A percentile compares a stretch with the other conserved stretches of the same genome.
phyloP scores from a whole-genome alignment of 345 rosid species.

The Syzygium aqueum region DNA sequence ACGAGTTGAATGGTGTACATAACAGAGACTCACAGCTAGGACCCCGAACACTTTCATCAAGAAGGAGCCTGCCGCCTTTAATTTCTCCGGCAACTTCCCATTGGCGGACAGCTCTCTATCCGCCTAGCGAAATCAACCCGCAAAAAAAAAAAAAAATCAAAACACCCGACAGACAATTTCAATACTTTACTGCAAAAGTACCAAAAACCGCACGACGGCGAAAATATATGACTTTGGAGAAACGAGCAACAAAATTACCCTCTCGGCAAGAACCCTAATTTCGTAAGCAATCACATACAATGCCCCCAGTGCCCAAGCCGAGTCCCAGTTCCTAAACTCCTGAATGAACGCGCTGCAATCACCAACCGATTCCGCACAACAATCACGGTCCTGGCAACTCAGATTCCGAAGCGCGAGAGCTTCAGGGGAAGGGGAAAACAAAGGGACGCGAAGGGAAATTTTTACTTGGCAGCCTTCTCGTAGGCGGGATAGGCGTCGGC shows the following conservation, averaged over 20 bases:
- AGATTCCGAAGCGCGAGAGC: not conserved
- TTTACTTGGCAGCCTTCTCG: conserved; percentile 80
- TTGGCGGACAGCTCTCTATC: conserved; percentile 66
- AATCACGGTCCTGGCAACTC: not conserved
- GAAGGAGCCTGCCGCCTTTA: conserved; percentile 93
- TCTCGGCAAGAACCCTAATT: conserved; percentile 90
- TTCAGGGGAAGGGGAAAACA: not conserved
- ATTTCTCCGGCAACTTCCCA: conserved; percentile 89
- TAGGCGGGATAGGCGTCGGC: conserved; percentile 68
- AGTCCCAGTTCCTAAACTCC: conserved; percentile 99
- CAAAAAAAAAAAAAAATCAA: not conserved
- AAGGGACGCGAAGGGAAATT: not conserved
- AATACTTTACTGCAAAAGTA: not conserved
- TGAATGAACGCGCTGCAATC: conserved; percentile 71
- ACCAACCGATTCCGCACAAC: not conserved
- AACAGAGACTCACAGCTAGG: conserved; percentile 69
- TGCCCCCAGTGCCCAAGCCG: conserved; percentile 92
- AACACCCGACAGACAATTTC: not conserved
- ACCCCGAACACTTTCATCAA: conserved; percentile 95
- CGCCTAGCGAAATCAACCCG: conserved; percentile 37
- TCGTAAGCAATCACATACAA: conserved; percentile 80
- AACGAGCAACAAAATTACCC: conserved; percentile 31
- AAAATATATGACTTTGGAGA: not conserved
- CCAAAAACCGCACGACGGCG: not conserved
- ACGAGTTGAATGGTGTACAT: not conserved